Percentiles rank a stretch among this genome's conserved stretches.
phyloP scores from a whole-genome alignment of 2,329 filamentous ascomycete species.

The Neopestalotiopsis sp. region DNA sequence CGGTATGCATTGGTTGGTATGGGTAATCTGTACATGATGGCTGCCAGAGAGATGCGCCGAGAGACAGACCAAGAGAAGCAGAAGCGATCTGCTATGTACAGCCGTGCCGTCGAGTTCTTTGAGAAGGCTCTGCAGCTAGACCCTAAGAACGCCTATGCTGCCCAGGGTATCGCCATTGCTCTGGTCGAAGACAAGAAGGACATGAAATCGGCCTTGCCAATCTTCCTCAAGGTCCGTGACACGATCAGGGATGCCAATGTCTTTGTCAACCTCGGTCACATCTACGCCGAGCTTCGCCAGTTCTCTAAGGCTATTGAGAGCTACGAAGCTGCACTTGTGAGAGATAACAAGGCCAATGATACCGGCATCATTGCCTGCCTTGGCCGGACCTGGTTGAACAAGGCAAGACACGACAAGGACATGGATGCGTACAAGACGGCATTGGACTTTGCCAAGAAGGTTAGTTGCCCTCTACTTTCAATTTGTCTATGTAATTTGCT shows the following conservation, averaged over 20 bases:
- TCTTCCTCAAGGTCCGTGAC: slow-evolving; percentile 90
- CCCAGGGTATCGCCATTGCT: slow-evolving; percentile 93
- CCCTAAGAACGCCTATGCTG: slow-evolving; percentile 92
- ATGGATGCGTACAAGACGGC: slow-evolving; percentile 63
- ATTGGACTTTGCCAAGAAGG: slow-evolving; percentile 68
- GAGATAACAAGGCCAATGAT: slow-evolving; percentile 76
- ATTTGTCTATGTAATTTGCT: slow-evolving; percentile 22
- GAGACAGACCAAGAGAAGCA: slow-evolving; percentile 90
- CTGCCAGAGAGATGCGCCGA: slow-evolving; percentile 92
- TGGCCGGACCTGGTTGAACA: slow-evolving; percentile 85
- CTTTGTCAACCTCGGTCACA: slow-evolving; percentile 91
- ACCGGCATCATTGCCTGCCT: slow-evolving; percentile 83
- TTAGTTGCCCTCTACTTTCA: slow-evolving; percentile 37
- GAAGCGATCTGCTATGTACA: slow-evolving; percentile 85
- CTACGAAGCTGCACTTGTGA: slow-evolving; percentile 85
- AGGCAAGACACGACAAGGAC: slow-evolving; percentile 69
- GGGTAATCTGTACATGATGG: slow-evolving; percentile 88
- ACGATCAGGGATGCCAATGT: slow-evolving; percentile 88
- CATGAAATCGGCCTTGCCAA: slow-evolving; percentile 78
- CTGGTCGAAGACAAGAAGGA: slow-evolving; percentile 95
- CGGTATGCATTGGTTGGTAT: slow-evolving; percentile 95
- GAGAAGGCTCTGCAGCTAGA: slow-evolving; percentile 97
- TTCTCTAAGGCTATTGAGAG: slow-evolving; percentile 91
- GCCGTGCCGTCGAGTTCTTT: slow-evolving; percentile 95
- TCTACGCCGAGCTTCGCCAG: slow-evolving; percentile 89